Conservation (phyloP, 805 yeast species). For the Teunomyces cretensis region DNA sequence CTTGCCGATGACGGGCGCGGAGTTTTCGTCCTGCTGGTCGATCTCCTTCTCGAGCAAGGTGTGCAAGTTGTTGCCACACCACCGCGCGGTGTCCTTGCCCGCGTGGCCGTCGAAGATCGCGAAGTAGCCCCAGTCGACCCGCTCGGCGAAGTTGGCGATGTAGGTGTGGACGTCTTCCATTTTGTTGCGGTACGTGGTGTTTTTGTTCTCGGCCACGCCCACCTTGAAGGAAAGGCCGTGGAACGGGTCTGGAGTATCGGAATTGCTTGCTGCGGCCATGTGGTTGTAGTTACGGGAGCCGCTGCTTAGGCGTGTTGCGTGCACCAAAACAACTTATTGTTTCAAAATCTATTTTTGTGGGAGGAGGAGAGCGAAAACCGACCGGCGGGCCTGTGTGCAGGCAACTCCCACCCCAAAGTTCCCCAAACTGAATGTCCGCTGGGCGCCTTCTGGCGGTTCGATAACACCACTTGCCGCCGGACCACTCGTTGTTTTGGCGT, state of each 20-base stretch:
- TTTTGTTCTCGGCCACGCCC: conserved; percentile 91
- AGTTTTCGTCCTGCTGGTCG: conserved; percentile 8
- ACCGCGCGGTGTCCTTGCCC: conserved; percentile 86
- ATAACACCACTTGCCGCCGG: too few species aligned
- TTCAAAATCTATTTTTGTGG: neutral
- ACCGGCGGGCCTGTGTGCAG: too few species aligned
- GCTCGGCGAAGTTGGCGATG: conserved; percentile 88
- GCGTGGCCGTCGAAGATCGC: conserved; percentile 98
- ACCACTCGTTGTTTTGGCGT: too few species aligned
- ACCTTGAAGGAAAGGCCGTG: conserved; percentile 69
- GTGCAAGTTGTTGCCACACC: conserved; percentile 90
- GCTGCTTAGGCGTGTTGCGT: neutral
- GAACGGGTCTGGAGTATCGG: conserved; percentile 40
- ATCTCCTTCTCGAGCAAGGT: conserved; percentile 61
- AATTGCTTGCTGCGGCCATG: neutral
- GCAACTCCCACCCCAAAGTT: too few species aligned
- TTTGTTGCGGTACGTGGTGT: conserved; percentile 72
- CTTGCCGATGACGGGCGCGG: conserved; percentile 19
- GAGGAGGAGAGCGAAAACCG: too few species aligned
- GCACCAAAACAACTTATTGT: neutral
- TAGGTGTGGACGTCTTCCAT: conserved; percentile 98
- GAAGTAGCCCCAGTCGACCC: conserved; percentile 91
- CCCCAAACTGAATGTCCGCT: too few species aligned
- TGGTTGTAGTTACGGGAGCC: neutral
- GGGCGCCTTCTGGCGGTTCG: too few species aligned